Conservation (phyloP, 257 asterid genomes). For the Nicotiana tomentosiformis region DNA sequence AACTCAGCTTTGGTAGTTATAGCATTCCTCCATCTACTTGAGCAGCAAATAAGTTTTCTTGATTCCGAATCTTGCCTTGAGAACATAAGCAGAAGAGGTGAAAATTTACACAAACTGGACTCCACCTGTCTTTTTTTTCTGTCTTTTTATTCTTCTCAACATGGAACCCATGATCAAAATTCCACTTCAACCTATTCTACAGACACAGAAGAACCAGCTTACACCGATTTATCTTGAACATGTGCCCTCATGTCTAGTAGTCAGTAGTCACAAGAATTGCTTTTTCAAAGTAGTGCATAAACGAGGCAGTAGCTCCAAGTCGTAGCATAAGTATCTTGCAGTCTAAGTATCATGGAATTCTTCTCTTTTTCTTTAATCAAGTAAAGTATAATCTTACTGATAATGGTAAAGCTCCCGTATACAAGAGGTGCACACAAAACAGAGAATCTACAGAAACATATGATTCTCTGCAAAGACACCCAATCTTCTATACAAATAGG, state of each 20-base stretch:
- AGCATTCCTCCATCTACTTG: neutral
- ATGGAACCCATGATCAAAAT: neutral
- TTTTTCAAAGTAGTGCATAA: neutral
- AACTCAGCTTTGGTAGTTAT: neutral
- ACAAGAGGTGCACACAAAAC: neutral
- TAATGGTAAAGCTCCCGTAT: neutral
- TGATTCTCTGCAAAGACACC: neutral
- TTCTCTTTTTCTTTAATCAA: neutral
- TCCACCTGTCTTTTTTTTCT: neutral
- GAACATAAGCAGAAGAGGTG: neutral
- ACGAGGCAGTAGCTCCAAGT: neutral
- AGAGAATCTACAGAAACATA: neutral
- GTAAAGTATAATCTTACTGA: constrained; percentile 5
- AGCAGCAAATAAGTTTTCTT: neutral
- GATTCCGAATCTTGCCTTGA: neutral
- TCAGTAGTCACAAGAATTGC: neutral
- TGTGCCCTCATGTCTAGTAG: neutral
- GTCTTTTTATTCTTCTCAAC: neutral
- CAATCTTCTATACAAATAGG: neutral
- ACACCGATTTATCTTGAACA: neutral
- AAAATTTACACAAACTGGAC: neutral
- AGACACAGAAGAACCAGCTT: neutral
- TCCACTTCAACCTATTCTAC: neutral
- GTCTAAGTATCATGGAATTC: neutral
- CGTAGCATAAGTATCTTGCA: neutral